Percentiles rank a stretch among this genome's conserved stretches.
Conservation (phyloP, 2,329 filamentous ascomycete genomes). For the Aspergillus ochraceus region DNA sequence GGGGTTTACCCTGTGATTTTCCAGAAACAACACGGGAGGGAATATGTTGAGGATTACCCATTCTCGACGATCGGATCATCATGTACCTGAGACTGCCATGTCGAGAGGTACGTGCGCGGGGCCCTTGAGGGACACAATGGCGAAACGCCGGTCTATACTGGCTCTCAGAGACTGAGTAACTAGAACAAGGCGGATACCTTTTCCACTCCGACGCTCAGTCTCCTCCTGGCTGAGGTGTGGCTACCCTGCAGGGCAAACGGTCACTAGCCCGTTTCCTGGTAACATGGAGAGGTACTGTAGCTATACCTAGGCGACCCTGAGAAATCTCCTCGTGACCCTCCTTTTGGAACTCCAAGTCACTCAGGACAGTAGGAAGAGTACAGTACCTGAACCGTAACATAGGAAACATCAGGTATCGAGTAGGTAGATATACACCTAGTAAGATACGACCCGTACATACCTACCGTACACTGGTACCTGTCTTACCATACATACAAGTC, state of each 20-base stretch:
- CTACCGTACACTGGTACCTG: background rate
- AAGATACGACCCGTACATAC: slow-evolving; percentile 10
- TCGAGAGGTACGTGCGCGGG: background rate
- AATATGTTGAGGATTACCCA: too few relatives aligned
- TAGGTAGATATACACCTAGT: too few relatives aligned
- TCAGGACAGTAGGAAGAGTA: too few relatives aligned
- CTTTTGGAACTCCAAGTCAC: too few relatives aligned
- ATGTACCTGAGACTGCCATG: background rate
- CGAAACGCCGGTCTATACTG: background rate
- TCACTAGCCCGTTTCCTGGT: background rate
- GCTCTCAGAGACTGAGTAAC: background rate
- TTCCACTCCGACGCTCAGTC: background rate
- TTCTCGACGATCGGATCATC: too few relatives aligned
- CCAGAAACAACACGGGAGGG: too few relatives aligned
- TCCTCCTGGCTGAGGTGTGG: background rate
- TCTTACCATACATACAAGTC: background rate
- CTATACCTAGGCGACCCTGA: too few relatives aligned
- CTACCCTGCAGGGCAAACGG: background rate
- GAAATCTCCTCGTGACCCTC: too few relatives aligned
- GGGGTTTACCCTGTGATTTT: too few relatives aligned
- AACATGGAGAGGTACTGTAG: too few relatives aligned
- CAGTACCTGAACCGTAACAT: too few relatives aligned
- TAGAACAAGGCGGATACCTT: background rate
- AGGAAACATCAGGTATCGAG: slow-evolving; percentile 2
- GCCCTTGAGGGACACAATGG: background rate